Conservation (phyloP, 345 rosid species). For the Eucalyptus cloeziana region DNA sequence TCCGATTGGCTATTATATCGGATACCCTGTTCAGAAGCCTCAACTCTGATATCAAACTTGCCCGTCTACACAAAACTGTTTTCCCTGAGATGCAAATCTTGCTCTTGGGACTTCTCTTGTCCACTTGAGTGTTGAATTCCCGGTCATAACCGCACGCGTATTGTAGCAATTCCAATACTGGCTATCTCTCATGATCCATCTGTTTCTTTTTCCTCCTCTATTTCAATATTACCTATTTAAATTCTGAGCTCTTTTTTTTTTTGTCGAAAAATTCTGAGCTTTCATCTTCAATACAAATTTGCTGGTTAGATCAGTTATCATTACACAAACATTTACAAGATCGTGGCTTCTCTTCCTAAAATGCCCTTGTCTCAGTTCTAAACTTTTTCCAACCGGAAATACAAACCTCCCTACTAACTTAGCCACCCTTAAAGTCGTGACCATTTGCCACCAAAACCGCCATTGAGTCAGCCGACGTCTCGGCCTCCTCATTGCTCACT, state of each 20-base stretch:
- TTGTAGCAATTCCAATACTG: neutral
- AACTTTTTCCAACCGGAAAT: neutral
- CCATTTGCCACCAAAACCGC: neutral
- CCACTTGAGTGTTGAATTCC: neutral
- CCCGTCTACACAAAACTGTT: neutral
- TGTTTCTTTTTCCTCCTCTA: neutral
- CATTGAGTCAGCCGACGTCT: fast-evolving
- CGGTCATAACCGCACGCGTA: neutral
- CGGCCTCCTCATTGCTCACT: neutral
- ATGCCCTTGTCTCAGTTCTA: neutral
- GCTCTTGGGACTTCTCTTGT: neutral
- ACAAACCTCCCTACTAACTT: neutral
- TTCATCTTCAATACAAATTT: neutral
- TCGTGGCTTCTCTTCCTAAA: neutral
- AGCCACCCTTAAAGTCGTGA: neutral
- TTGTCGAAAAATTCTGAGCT: neutral
- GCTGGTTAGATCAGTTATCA: neutral
- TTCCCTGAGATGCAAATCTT: neutral
- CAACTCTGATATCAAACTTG: neutral
- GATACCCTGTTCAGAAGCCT: neutral
- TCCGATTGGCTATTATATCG: neutral
- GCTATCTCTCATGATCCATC: neutral
- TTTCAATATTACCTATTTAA: neutral
- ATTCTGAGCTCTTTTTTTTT: fast-evolving
- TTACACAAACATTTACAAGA: neutral